Conservation (phyloP, 2,329 filamentous ascomycete genomes). For the Chrysoporthe deuterocubensis region DNA sequence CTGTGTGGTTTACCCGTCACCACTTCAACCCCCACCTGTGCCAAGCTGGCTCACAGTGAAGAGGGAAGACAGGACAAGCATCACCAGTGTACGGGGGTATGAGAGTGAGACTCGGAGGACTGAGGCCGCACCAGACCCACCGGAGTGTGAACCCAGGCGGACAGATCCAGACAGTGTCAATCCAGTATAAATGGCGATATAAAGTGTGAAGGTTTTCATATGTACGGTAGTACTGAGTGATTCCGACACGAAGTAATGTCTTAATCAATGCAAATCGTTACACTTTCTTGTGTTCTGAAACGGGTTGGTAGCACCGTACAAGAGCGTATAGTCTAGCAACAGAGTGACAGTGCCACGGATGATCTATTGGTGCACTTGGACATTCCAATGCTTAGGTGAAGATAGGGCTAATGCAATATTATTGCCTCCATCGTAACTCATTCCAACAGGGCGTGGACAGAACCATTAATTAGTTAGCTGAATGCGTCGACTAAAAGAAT, state of each 20-base stretch:
- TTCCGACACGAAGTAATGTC: no score
- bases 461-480: no score
- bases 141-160: constrained; percentile 9
- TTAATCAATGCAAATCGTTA: no score
- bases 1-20: constrained; percentile 16
- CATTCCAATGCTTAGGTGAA: background rate
- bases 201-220: no score
- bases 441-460: no score
- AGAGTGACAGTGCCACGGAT: background rate
- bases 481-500: constrained; percentile 11
- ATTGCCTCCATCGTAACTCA: no score
- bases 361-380: background rate
- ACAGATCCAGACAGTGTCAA: constrained; percentile 11
- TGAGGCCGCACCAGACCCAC: constrained; percentile 18
- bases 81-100: constrained; percentile 1
- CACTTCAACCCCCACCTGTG: constrained; percentile 17
- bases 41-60: background rate
- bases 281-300: no score
- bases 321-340: no score
- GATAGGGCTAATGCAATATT: no score
- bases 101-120: constrained; percentile 12
- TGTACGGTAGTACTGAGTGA: no score
- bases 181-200: constrained; percentile 4
- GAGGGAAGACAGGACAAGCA: constrained; percentile 1
- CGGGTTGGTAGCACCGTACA: no score